phyloP scores from a whole-genome alignment of 768 basidiomycete genomes.

The Dioszegia hungarica region DNA sequence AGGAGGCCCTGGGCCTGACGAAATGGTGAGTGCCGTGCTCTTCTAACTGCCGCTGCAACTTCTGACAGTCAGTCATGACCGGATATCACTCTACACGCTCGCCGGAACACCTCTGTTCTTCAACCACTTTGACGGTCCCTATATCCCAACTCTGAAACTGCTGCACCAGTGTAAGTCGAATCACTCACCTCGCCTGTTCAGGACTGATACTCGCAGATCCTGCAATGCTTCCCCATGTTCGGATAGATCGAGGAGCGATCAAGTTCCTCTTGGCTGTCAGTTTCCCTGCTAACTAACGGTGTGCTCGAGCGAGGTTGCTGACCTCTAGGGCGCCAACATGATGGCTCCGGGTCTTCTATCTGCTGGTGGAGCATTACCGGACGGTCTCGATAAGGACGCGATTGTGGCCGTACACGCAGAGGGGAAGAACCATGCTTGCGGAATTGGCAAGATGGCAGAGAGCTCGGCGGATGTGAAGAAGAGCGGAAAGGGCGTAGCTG shows the following conservation, averaged over 20 bases:
- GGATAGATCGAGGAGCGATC: slow-evolving; percentile 94
- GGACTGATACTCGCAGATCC: slow-evolving; percentile 61
- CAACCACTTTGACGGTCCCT: slow-evolving; percentile 92
- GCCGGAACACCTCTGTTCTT: slow-evolving; percentile 84
- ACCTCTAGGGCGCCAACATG: slow-evolving; percentile 50
- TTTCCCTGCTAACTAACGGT: not conserved
- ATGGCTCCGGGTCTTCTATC: slow-evolving; percentile 82
- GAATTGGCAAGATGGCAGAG: slow-evolving; percentile 75
- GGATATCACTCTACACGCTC: slow-evolving; percentile 86
- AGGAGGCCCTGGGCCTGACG: slow-evolving; percentile 83
- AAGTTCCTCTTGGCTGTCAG: slow-evolving; percentile 80
- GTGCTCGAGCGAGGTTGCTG: not conserved
- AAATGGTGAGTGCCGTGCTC: slow-evolving; percentile 76
- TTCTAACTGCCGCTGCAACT: slow-evolving; percentile 50
- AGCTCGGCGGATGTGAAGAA: slow-evolving; percentile 82
- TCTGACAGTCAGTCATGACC: slow-evolving; percentile 73
- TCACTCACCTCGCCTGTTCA: not conserved
- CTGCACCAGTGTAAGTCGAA: slow-evolving; percentile 76
- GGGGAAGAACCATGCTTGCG: slow-evolving; percentile 88
- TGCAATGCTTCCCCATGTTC: slow-evolving; percentile 76
- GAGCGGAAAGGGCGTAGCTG: slow-evolving; percentile 83
- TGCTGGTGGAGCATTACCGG: slow-evolving; percentile 78
- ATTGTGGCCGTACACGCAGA: slow-evolving; percentile 92
- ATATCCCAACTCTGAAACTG: slow-evolving; percentile 79
- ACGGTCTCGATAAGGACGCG: slow-evolving; percentile 62